A percentile compares a stretch with the other conserved stretches of the same genome.
Conservation (phyloP, 2,329 filamentous ascomycete genomes). For the Drechslerella coelobrocha region DNA sequence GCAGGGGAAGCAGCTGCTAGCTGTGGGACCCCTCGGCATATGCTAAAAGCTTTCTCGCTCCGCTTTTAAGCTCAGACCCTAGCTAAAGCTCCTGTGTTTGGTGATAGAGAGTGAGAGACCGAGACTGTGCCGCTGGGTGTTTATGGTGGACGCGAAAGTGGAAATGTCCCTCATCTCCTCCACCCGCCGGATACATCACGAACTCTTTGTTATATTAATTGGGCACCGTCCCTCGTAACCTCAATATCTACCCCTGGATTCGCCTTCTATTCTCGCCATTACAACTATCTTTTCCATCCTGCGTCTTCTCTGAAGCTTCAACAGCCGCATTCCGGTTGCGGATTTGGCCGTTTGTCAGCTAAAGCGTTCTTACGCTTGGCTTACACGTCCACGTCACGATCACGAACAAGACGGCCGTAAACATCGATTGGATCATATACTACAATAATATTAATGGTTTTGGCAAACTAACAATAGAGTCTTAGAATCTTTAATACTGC, state of each 20-base stretch:
- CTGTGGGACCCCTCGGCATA: background rate
- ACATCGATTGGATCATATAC: background rate
- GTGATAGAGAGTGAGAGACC: background rate
- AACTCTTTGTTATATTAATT: slow-evolving; percentile 7
- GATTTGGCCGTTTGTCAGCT: background rate
- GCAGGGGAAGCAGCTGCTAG: background rate
- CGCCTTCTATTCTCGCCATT: slow-evolving; percentile 2
- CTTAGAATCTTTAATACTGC: slow-evolving; percentile 25
- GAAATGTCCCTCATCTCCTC: slow-evolving; percentile 28
- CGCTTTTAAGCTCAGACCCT: background rate
- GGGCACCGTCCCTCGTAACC: slow-evolving; percentile 20
- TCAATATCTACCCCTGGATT: slow-evolving; percentile 17
- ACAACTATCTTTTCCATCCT: background rate
- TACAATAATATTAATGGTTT: background rate
- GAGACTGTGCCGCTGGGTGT: slow-evolving; percentile 5
- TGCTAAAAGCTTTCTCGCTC: slow-evolving; percentile 7
- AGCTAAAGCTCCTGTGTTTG: background rate
- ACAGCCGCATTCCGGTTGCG: slow-evolving; percentile 2
- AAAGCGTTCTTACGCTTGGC: background rate
- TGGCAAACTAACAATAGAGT: background rate
- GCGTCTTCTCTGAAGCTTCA: slow-evolving; percentile 8
- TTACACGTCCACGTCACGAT: slow-evolving; percentile 11
- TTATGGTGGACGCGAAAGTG: slow-evolving; percentile 21
- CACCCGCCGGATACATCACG: slow-evolving; percentile 32
- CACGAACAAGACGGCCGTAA: slow-evolving; percentile 3